Conservation (phyloP, 108 stramenopile species). For the Pseudonitzschia pungens region DNA sequence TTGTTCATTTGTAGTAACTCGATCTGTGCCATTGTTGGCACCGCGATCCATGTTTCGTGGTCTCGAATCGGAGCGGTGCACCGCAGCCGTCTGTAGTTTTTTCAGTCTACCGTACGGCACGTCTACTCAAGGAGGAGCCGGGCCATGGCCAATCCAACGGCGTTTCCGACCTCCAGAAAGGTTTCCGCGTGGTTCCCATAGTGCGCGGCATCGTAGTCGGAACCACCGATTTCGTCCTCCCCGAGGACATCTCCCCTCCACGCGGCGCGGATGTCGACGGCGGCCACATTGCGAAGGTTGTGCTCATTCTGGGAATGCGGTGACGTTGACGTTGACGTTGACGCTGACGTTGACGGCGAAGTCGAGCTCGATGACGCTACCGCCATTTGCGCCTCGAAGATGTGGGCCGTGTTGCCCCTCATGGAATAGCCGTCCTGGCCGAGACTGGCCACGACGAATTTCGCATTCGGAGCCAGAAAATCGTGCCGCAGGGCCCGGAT, state of each 20-base stretch:
- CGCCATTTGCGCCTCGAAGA: constrained; percentile 27
- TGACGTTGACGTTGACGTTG: too few relatives aligned
- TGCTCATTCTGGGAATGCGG: constrained; percentile 16
- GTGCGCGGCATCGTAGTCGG: constrained; percentile 1
- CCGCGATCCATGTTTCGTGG: too few relatives aligned
- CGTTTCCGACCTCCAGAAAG: constrained; percentile 41
- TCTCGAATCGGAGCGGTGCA: too few relatives aligned
- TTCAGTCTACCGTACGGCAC: too few relatives aligned
- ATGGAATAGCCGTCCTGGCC: constrained; percentile 23
- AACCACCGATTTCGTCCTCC: constrained; percentile 9
- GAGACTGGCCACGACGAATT: constrained; percentile 35
- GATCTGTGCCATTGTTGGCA: too few relatives aligned
- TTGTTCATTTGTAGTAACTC: too few relatives aligned
- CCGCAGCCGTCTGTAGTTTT: too few relatives aligned
- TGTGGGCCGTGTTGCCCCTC: constrained; percentile 7
- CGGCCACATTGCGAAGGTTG: constrained; percentile 27
- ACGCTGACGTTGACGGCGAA: too few relatives aligned
- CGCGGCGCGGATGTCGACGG: constrained; percentile 26
- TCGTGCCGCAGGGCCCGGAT: constrained; percentile 26
- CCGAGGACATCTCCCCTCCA: constrained; percentile 27
- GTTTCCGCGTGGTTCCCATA: constrained; percentile 43
- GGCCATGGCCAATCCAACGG: constrained; percentile 38
- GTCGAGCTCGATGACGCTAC: constrained; percentile 12
- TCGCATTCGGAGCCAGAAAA: constrained; percentile 32
- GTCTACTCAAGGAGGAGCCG: not conserved